Evolutionary conservation across 345 rosid species (phyloP), one percentile per base, ranked within the genome.

Genomic region (Lumnitzera racemosa): DNA sequence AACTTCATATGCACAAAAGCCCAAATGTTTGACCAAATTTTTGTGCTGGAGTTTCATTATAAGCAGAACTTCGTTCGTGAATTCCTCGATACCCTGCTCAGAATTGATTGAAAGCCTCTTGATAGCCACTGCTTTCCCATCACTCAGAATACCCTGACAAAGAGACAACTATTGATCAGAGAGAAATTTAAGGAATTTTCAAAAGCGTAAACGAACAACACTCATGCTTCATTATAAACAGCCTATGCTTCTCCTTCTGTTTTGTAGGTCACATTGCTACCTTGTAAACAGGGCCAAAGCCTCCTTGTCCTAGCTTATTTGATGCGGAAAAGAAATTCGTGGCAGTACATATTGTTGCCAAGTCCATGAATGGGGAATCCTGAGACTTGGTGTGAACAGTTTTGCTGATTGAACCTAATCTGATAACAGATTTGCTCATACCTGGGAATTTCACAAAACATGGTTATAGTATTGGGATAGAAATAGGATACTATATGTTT

Each of bases 11-110:
- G 68, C 63, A 46, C 77, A 81, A 51, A 79, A 83, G 16, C 92
- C 88, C 9, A 83, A 74, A 61, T 81, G 80, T 59, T 65, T 67
- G 43, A 83, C 81, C 11, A 78, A 81, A 68, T 81, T 83, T 66
- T 63, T 79, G 65, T 79, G 89, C 63, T 71, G 83, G 25, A 83
- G 85, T 57, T 72, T 81, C 59, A 72, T 56, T 54, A 83, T 51
- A 16, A 86, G 58, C 13, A 57, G 24, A 49, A 79, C 60, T 62
- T 81, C 82, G 54, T 76, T 80, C 11, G 55, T 69, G 61, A 80
- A 80, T 47, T 74, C 75, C 8, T n/a, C 57, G 4, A 47, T 12
- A 0, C 81, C 83, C 61, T 80, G 77, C 51, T 66, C 72, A 0
- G 80, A 77, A 25, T 36, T 27, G 24, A 20, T 57, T 24, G 73